Base-by-base conservation (phyloP, 1,284 basidiomycete genomes). In the Boletus semigastroideus region DNA sequence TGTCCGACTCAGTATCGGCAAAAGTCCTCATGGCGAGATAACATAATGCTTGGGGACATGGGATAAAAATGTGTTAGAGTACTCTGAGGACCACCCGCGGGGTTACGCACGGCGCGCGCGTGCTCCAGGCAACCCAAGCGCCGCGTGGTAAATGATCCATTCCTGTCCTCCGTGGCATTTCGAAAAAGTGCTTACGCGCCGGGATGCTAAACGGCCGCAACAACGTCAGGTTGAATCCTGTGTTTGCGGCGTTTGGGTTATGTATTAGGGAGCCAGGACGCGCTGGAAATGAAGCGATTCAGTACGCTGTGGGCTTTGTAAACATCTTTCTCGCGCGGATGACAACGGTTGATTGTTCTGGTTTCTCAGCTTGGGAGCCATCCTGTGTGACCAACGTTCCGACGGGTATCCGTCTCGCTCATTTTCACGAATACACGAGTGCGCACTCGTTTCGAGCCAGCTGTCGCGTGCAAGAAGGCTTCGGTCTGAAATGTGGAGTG, bases 201-300 rank as follows among this genome's bases (percentile, higher is more conserved):
- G 10, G 71, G 62, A 4, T 83, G 83, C 59, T 82, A 86, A 0
- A 82, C 82, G 33, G 78, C 75, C 2, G 84, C 83, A 27, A 85
- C 72, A 56, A 86, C 86, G 22, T 22, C 22, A 85, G 70, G 47
- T 78, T 73, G 62, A 44, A 30, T 37, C 37, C 31, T 14, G 8
- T 19, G 42, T n/a, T 25, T 19, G 40, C 9, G 25, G 33, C 4
- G 1, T 48, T 36, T 25, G 17, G 12, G 20, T 43, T 53, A 40
- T n/a, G n/a, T n/a, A n/a, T 27, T n/a, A 37, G 19, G 34, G 4
- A 36, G 34, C 5, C 33, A 42, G 5, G 40, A 45, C 16, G 43
- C 17, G 16, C 9, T 19, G 40, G 33, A 30, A n/a, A 5, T 46
- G 14, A 27, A 33, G 33, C 62, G 61, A 11, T 17, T 63, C 46